phyloP scores from a whole-genome alignment of 2,329 filamentous ascomycete genomes.

The Neurospora crassa region DNA sequence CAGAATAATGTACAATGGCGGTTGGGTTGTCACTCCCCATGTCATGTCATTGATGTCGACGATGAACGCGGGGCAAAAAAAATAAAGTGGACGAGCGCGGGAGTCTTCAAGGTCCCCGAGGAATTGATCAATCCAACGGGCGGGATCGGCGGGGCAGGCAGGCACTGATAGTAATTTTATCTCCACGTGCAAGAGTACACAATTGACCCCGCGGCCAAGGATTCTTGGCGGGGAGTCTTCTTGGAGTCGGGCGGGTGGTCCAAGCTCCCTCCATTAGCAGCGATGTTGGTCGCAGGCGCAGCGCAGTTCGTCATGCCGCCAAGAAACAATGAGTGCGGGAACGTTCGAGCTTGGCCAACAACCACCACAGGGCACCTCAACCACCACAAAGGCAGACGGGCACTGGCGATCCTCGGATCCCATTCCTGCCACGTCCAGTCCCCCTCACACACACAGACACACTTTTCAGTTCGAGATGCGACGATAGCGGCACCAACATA shows the following conservation, averaged over 20 bases:
- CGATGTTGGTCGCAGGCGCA: not conserved
- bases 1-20: not conserved
- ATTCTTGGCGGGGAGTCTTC: not conserved
- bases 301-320: not conserved
- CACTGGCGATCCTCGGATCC: not conserved
- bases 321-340: not conserved
- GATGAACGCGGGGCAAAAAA: not conserved
- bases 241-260: not conserved
- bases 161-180: not conserved
- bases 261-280: not conserved
- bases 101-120: not conserved
- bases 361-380: not conserved
- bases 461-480: slow-evolving; percentile 6
- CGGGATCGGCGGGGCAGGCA: not conserved
- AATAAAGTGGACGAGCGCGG: not conserved
- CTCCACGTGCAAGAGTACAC: not conserved
- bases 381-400: not conserved
- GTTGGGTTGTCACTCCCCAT: not conserved
- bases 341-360: not conserved
- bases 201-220: not conserved
- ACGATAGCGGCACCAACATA: slow-evolving; percentile 10
- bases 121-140: not conserved
- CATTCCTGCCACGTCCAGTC: not conserved
- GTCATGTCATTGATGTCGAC: not conserved
- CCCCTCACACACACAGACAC: not conserved